Evolutionary conservation across 2,329 filamentous ascomycete species (phyloP).

Genomic region (Nothophaeocryptopus gaeumannii): DNA sequence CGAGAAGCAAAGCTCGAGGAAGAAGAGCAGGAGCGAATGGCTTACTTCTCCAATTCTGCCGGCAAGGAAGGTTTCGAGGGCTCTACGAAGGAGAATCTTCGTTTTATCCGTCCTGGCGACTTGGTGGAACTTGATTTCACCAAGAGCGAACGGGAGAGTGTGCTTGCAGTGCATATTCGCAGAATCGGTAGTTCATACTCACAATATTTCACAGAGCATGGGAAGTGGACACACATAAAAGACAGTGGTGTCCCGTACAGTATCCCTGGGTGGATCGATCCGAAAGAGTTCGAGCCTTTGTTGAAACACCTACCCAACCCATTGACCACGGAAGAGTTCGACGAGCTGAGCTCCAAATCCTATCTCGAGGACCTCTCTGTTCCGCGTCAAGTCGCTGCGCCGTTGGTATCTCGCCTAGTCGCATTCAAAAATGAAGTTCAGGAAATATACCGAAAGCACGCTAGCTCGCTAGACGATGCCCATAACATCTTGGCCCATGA

Average conservation of each 20-base stretch:
- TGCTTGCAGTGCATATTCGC: slow-evolving; percentile 51
- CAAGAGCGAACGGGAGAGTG: slow-evolving; percentile 36
- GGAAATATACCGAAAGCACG: slow-evolving; percentile 47
- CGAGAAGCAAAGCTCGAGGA: slow-evolving; percentile 25
- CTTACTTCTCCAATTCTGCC: slow-evolving; percentile 17
- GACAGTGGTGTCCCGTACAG: slow-evolving; percentile 46
- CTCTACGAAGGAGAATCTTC: slow-evolving; percentile 33
- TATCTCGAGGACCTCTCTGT: slow-evolving; percentile 41
- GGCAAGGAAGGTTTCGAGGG: slow-evolving; percentile 32
- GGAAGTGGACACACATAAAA: slow-evolving; percentile 45
- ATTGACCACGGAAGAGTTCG: slow-evolving; percentile 32
- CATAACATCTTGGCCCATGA: slow-evolving; percentile 47
- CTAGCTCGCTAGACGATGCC: slow-evolving; percentile 48
- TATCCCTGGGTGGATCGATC: slow-evolving; percentile 49
- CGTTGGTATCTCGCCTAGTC: slow-evolving; percentile 44
- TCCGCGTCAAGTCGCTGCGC: slow-evolving; percentile 46
- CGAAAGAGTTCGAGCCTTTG: slow-evolving; percentile 46
- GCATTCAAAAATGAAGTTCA: slow-evolving; percentile 46
- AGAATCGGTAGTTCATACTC: slow-evolving; percentile 6
- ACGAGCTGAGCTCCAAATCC: slow-evolving; percentile 36
- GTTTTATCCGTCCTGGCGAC: slow-evolving; percentile 45
- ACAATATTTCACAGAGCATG: slow-evolving; percentile 52
- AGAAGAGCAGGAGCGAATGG: slow-evolving; percentile 23
- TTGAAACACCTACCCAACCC: slow-evolving; percentile 51
- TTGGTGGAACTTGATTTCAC: slow-evolving; percentile 46